Base-by-base conservation (phyloP, 2,329 filamentous ascomycete genomes). In the Colletotrichum aenigma region DNA sequence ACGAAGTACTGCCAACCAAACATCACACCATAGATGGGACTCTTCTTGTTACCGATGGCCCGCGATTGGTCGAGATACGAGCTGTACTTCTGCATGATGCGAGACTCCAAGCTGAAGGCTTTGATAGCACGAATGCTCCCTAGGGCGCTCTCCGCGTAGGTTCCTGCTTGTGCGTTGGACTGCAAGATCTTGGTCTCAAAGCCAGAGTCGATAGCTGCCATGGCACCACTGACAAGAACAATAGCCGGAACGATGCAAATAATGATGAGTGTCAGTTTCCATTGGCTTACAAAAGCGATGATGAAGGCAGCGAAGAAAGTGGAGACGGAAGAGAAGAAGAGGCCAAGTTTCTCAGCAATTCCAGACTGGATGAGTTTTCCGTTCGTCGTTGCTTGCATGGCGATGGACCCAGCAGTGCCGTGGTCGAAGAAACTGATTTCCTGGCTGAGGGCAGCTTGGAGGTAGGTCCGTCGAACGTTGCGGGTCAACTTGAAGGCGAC, bases 401-500 rank as follows among this genome's bases (percentile, higher is more conserved):
- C 80, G 15, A 86, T 81, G 4, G 85, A 86, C 2, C 86, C 87
- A 18, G 81, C 81, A 3, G 79, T 78, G 21, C 81, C 82, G 43
- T 81, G 81, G 77, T 90, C 89, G 74, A 89, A 90, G 78, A 86
- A 88, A 67, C 85, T 84, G 34, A 90, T 84, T 67, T 89, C 87
- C 74, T 90, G 88, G 9, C 87, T 82, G n/a, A 92, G 83, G 2
- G 89, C 85, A 34, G 86, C 83, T 38, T 87, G 85, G 8, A 92
- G 82, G 76, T 90, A 91, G 32, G 85, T 84, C 52, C 86, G 84
- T 10, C 90, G 84, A 36, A 87, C 81, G 34, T 83, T 87, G 71
- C 88, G 87, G 2, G 88, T 88, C 3, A 88, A 88, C 6, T 88
- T 84, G 66, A 87, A 87, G 1, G 89, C 88, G 3, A 87, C 84